These are phyloP conservation scores for Amoebophrya sp. DNA, from an alignment of 169 alveolate genomes.

Conservation along the genomic window DNA sequence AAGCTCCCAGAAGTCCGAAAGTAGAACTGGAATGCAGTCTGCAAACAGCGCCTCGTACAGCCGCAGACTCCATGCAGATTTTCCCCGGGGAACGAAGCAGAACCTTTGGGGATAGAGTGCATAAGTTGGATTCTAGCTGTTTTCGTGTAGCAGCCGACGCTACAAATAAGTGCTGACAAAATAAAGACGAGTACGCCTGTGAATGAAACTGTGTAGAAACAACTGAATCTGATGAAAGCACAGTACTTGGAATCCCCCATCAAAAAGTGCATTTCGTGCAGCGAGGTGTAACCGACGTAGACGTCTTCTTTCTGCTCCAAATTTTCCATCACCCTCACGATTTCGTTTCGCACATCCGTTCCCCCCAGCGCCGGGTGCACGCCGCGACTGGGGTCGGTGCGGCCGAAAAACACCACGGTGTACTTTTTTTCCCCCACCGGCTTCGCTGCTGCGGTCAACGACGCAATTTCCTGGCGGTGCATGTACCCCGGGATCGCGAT, in stretches of 20 bases:
- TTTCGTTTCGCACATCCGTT: not conserved
- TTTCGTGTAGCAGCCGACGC: no score
- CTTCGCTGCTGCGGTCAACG: not conserved
- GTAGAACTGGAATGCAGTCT: slow-evolving; percentile 27
- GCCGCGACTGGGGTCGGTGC: slow-evolving; percentile 27
- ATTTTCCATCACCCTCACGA: not conserved
- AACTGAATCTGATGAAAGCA: no score
- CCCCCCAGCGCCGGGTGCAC: slow-evolving; percentile 1
- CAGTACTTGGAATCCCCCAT: no score
- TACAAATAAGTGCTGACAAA: no score
- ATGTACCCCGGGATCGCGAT: slow-evolving; percentile 28
- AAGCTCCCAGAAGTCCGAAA: slow-evolving; percentile 2
- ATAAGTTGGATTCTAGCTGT: no score
- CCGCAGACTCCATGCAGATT: slow-evolving; percentile 24
- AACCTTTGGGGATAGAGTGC: no score
- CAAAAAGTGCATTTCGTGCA: slow-evolving; percentile 1
- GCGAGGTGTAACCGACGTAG: not conserved
- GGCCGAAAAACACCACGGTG: slow-evolving; percentile 28
- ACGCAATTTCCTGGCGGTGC: slow-evolving; percentile 19
- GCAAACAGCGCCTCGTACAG: slow-evolving; percentile 32
- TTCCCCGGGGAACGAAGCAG: slow-evolving; percentile 30
- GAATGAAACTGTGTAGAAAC: no score
- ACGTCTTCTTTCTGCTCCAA: not conserved
- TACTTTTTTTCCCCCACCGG: slow-evolving; percentile 13
- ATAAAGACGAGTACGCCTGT: no score